Evolutionary conservation across 495 filamentous ascomycete species (phyloP), one percentile per base, ranked within the genome.

Genomic region (Xylaria curta): DNA sequence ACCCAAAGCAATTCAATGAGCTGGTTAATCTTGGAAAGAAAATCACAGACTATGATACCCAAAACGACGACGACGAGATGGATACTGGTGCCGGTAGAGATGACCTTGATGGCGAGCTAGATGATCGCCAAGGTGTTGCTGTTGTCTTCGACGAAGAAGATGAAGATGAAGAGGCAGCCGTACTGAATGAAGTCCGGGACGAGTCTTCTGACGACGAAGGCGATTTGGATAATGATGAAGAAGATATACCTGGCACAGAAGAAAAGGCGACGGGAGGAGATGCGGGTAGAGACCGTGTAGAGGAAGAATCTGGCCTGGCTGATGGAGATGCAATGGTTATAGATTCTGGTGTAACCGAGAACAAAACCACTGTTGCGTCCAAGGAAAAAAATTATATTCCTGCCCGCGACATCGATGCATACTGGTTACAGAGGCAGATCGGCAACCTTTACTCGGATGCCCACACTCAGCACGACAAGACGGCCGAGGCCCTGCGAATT

Each of bases 11-110:
- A 77, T 99, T 97, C 82, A 98, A 98, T 76, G 96, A 98, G 82
- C 83, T 98, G 60, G 91, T 98, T 62, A 99, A 97, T 79, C 86
- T 99, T 7, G 94, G 95, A 42, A 99, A 98, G 85, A 99, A 99
- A 82, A 97, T 99, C 74, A 98, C 97, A 38, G 96, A 99, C 81
- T 99, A 98, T 84, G 93, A 97, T 81, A 94, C 93, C 40, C 94
- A 98, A 77, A 95, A 98, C 76, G 96, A 99, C 33, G 95, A 98
- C 76, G 96, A 97, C 70, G 90, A 94, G 46, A 93, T 95, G 90
- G 92, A 87, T 36, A 85, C 90, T 59, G 90, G 87, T 13, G 85
- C 78, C 10, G 87, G 88, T 66, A 83, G 84, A n/a, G 89, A 86
- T 7, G 91, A 85, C 13, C 68, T 85, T 47, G 91, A 78, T 58